Conservation (phyloP, 164 flowering plant genomes). For the Chloranthus sessilifolius region DNA sequence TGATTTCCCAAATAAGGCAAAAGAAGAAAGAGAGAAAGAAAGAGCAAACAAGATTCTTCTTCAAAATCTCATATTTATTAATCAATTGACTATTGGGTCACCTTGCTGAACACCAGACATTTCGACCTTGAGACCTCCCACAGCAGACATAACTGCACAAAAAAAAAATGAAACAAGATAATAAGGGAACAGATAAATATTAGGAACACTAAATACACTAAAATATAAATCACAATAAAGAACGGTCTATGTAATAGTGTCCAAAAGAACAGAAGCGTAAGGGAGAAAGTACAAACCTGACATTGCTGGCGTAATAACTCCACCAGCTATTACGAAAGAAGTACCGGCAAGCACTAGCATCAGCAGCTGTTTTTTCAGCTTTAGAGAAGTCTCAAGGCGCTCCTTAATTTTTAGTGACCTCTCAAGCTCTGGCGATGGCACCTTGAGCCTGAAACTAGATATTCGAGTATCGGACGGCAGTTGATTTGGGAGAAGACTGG, state of each 20-base stretch:
- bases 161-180: not conserved
- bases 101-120: slow-evolving; percentile 68
- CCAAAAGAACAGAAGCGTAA: not conserved
- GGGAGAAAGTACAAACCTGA: slow-evolving; percentile 56
- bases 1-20: too few species aligned
- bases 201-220: not conserved
- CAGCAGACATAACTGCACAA: slow-evolving; percentile 89
- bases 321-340: slow-evolving; percentile 95
- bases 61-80: too few species aligned
- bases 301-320: slow-evolving; percentile 98
- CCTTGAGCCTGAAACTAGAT: slow-evolving; percentile 96
- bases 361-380: slow-evolving; percentile 76
- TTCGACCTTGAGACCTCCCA: slow-evolving; percentile 86
- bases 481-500: slow-evolving; percentile 97
- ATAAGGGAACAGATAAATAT: not conserved
- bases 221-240: too few species aligned
- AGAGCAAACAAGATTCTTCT: too few species aligned
- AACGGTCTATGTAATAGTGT: not conserved
- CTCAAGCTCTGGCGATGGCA: slow-evolving; percentile 97
- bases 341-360: slow-evolving; percentile 92
- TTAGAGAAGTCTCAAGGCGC: slow-evolving; percentile 69
- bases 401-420: slow-evolving; percentile 94
- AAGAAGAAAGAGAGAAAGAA: too few species aligned
- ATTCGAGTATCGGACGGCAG: slow-evolving; percentile 97
- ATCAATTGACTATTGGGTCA: slow-evolving; percentile 17